Conservation (phyloP, 345 rosid genomes). For the Eucalyptus regnans region DNA sequence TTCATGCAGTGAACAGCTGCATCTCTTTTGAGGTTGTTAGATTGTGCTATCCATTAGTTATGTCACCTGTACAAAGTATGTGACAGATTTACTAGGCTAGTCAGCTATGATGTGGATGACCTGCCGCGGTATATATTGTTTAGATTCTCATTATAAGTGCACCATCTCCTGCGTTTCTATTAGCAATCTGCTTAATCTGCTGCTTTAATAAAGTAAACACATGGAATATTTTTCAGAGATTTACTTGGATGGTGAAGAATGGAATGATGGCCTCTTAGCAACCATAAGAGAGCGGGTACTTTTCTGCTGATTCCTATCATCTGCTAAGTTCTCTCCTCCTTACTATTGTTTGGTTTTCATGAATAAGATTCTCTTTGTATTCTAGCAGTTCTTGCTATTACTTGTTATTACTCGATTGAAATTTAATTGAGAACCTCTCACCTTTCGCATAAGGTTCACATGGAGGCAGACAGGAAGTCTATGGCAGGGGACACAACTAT, state of each 20-base stretch:
- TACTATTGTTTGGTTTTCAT: not conserved
- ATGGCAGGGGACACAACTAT: conserved; percentile 33
- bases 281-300: conserved; percentile 87
- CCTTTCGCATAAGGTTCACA: conserved; percentile 57
- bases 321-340: not conserved
- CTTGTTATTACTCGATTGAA: not conserved
- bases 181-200: not conserved
- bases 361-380: not conserved
- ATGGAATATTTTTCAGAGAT: conserved; percentile 33
- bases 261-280: conserved; percentile 93
- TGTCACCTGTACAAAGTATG: not conserved
- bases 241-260: conserved; percentile 67
- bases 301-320: not conserved
- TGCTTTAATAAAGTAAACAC: not conserved
- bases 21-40: not conserved
- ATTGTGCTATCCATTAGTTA: not conserved
- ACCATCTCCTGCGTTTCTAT: not conserved
- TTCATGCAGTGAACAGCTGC: not conserved
- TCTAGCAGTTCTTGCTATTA: not conserved
- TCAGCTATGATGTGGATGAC: not conserved
- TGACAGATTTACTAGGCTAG: not conserved
- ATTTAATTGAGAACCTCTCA: not conserved
- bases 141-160: not conserved
- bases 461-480: conserved; percentile 82
- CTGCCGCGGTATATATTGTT: not conserved